A percentile compares a stretch with the other conserved stretches of the same genome.
phyloP scores from a whole-genome alignment of 1,284 basidiomycete species.

The Cryptococcus maquisensis region DNA sequence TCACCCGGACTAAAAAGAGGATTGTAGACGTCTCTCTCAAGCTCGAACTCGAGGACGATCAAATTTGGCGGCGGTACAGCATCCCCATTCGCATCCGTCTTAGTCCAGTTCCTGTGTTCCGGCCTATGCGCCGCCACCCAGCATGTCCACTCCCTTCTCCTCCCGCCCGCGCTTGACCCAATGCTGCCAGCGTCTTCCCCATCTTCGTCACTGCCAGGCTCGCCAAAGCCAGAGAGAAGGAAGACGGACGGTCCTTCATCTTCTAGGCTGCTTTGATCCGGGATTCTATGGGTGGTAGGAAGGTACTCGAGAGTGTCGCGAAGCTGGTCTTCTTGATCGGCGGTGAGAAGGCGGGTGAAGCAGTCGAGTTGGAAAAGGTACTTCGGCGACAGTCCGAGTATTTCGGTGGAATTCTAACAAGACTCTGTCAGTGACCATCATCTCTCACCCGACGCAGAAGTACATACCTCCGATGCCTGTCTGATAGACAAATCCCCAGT shows the following conservation, averaged over 20 bases:
- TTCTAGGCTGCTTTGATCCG: conserved; percentile 22
- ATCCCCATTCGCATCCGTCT: conserved; percentile 27
- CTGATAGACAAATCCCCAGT: conserved; percentile 61
- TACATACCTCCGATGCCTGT: conserved; percentile 73
- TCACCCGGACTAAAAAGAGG: conserved; percentile 60
- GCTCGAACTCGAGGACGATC: conserved; percentile 77
- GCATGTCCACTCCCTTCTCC: conserved; percentile 65
- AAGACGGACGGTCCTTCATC: conserved; percentile 66
- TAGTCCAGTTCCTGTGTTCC: conserved; percentile 25
- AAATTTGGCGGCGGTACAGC: conserved; percentile 38
- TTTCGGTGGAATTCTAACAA: conserved; percentile 60
- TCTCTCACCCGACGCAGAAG: conserved; percentile 9
- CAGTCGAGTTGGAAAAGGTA: conserved; percentile 73
- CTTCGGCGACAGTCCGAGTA: conserved; percentile 70
- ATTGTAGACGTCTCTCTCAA: conserved; percentile 68
- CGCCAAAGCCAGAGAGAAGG: conserved; percentile 65
- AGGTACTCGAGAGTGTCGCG: conserved; percentile 75
- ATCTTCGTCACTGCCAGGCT: conserved; percentile 55
- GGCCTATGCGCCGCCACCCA: conserved; percentile 79
- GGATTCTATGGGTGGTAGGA: conserved; percentile 50
- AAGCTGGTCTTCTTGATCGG: conserved; percentile 65
- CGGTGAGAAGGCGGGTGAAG: conserved; percentile 68
- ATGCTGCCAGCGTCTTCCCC: conserved; percentile 36
- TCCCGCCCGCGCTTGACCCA: conserved; percentile 7
- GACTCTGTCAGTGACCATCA: neutral